These are phyloP conservation scores for Naumovozyma baii DNA, from an alignment of 805 yeast genomes.

Conservation along the genomic window DNA sequence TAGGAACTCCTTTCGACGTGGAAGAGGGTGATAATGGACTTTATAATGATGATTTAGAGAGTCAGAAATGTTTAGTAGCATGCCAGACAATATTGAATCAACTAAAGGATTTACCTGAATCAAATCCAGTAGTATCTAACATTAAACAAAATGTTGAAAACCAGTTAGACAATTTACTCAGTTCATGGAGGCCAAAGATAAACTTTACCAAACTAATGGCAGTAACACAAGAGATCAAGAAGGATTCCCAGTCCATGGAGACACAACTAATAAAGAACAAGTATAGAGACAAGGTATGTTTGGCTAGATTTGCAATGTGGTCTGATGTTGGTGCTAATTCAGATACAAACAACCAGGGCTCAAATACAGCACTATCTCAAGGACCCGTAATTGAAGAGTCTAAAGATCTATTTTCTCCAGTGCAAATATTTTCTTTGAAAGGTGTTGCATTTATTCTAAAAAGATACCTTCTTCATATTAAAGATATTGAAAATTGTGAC, in stretches of 20 bases:
- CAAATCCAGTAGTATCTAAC: constrained; percentile 4
- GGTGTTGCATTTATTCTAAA: constrained; percentile 24
- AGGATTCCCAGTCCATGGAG: constrained; percentile 18
- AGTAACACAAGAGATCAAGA: not conserved
- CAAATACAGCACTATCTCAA: constrained; percentile 2
- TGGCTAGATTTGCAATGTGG: constrained; percentile 17
- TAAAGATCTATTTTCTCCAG: constrained; percentile 23
- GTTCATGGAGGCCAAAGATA: constrained; percentile 17
- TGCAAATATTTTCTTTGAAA: constrained; percentile 21
- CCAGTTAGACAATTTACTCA: constrained; percentile 9
- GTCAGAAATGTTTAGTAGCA: constrained; percentile 10
- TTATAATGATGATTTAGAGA: constrained; percentile 16
- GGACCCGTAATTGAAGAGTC: constrained; percentile 23
- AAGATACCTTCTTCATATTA: constrained; percentile 1
- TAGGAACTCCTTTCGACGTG: not conserved
- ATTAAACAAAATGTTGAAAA: constrained; percentile 13
- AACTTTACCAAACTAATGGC: constrained; percentile 6
- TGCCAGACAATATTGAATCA: constrained; percentile 12
- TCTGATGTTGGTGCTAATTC: constrained; percentile 4
- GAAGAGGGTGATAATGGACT: constrained; percentile 6
- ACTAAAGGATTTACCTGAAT: constrained; percentile 8
- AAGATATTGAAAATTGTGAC: constrained; percentile 35
- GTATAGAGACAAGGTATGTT: constrained; percentile 14
- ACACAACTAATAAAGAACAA: constrained; percentile 24
- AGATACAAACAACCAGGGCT: not conserved